phyloP scores from a whole-genome alignment of 169 alveolate genomes.

The Amoebophrya sp. region DNA sequence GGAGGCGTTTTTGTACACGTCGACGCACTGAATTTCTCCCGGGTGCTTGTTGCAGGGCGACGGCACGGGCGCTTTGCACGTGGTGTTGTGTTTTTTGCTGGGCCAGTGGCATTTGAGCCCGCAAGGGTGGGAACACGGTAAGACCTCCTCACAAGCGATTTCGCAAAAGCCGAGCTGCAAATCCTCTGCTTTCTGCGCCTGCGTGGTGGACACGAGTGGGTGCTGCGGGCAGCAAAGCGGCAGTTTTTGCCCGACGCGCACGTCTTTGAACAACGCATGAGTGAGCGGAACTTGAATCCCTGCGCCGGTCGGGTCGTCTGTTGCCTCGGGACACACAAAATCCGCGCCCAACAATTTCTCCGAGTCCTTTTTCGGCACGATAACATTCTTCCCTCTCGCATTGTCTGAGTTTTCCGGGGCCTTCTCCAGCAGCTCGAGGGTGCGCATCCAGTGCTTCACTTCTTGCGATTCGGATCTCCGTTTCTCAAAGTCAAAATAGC shows the following conservation, averaged over 20 bases:
- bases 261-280: neutral
- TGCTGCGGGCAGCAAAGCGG: conserved; percentile 25
- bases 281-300: neutral
- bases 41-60: neutral
- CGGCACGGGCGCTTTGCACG: neutral
- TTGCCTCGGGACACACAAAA: neutral
- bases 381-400: neutral
- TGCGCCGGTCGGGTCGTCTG: no score
- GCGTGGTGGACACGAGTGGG: neutral
- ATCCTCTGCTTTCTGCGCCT: neutral
- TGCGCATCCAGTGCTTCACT: conserved; percentile 18
- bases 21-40: neutral
- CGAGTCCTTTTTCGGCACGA: neutral
- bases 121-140: conserved; percentile 11
- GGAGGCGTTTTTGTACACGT: neutral
- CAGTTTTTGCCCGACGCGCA: conserved; percentile 18
- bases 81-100: conserved; percentile 10
- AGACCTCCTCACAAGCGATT: neutral
- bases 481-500: conserved; percentile 10
- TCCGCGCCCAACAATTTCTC: neutral
- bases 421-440: conserved; percentile 18
- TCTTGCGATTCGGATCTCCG: no score
- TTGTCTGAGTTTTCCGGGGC: neutral
- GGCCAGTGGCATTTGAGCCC: conserved; percentile 25
- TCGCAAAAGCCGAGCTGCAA: neutral